phyloP scores from a whole-genome alignment of 306 rosid species.

The Acacia crassicarpa region DNA sequence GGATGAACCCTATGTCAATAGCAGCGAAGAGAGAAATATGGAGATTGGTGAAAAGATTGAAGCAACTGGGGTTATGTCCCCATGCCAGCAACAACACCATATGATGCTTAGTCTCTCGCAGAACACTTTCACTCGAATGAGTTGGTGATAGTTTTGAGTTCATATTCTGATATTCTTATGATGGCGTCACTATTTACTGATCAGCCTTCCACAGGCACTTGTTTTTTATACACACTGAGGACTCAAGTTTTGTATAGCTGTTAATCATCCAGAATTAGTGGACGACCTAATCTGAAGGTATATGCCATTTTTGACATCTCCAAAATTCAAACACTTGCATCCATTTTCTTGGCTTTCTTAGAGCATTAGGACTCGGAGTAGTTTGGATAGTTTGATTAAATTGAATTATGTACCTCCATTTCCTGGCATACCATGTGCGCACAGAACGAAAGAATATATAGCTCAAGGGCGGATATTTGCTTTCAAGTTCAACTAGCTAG shows the following conservation, averaged over 20 bases:
- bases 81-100: slow-evolving; percentile 36
- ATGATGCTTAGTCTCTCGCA: slow-evolving; percentile 24
- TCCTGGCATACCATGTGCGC: background rate
- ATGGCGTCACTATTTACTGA: background rate
- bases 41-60: slow-evolving; percentile 4
- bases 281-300: background rate
- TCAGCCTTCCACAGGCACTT: background rate
- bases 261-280: background rate
- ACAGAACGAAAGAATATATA: background rate
- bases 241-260: background rate
- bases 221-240: background rate
- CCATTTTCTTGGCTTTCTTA: background rate
- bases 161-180: background rate
- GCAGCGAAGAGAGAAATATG: background rate
- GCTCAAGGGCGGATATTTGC: background rate
- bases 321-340: background rate
- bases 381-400: background rate
- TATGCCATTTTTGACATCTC: background rate
- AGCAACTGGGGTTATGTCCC: slow-evolving; percentile 22
- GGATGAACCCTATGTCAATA: slow-evolving; percentile 15
- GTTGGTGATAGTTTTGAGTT: slow-evolving; percentile 20
- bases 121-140: slow-evolving; percentile 24
- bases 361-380: background rate
- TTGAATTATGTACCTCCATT: background rate
- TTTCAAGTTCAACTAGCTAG: background rate